These are phyloP conservation scores for Neurospora tetraspora DNA, from an alignment of 495 filamentous ascomycete genomes.

Conservation along the genomic window DNA sequence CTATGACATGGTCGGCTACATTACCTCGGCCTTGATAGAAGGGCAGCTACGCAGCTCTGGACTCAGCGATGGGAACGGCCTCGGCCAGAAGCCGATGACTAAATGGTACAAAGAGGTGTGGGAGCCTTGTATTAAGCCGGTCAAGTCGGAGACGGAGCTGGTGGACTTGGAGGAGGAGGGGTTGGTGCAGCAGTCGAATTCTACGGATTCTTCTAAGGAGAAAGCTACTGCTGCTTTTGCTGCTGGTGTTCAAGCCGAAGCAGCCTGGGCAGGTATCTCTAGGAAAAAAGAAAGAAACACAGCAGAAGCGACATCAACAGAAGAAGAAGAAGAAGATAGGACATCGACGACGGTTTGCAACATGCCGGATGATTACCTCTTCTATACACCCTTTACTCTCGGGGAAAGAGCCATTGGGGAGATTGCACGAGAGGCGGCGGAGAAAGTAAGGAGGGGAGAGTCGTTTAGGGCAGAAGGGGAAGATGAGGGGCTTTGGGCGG, in stretches of 20 bases:
- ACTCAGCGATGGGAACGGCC: conserved; percentile 20
- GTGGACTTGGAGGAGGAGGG: background rate
- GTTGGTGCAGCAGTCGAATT: background rate
- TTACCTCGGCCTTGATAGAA: conserved; percentile 24
- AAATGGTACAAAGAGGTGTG: conserved; percentile 21
- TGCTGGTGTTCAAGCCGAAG: background rate
- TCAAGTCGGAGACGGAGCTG: background rate
- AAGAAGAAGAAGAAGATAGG: background rate
- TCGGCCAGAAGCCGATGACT: conserved; percentile 9
- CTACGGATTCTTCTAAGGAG: background rate
- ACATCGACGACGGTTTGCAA: conserved; percentile 11
- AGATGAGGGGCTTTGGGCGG: background rate
- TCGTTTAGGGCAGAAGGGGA: background rate
- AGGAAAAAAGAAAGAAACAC: no score
- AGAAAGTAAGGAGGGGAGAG: conserved; percentile 5
- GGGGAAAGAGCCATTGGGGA: conserved; percentile 20
- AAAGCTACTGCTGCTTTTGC: background rate
- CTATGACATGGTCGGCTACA: conserved; percentile 17
- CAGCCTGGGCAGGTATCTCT: background rate
- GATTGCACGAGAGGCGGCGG: conserved; percentile 22
- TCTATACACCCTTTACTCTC: conserved; percentile 25
- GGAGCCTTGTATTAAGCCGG: conserved; percentile 16
- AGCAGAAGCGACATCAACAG: background rate
- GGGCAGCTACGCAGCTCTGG: conserved; percentile 21
- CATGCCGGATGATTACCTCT: conserved; percentile 22